Base-by-base conservation (phyloP, 805 yeast species). In the Lipomyces chichibuensis region DNA sequence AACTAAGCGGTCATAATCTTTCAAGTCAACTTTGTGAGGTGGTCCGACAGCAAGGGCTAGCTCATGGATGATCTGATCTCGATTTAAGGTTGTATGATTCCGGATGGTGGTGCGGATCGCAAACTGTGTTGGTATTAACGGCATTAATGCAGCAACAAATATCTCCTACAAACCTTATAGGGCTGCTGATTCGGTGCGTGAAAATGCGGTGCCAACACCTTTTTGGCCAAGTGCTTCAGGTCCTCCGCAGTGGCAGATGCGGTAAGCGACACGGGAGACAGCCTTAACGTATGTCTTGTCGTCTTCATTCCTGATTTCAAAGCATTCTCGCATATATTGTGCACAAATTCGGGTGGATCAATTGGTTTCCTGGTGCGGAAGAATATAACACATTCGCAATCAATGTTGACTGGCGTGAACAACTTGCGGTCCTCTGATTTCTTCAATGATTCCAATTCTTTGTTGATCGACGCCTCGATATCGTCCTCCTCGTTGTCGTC, bases 351-450 rank as follows among this genome's bases (percentile, higher is more conserved):
- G 43, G 87, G 95, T 0, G 98, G 97, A 27, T 85, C 87, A 6
- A 93, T 83, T 0, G 98, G 97, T 71, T 80, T 84, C 72, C 89
- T 85, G 1, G 92, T 86, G 74, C 96, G 90, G 73, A 92, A 85
- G 75, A 94, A 95, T 1, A 92, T 85, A 55, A 95, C 87, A 77
- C 97, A 91, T 76, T 91, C 96, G 74, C 92, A 88, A 23, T 87
- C 88, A 46, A 91, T 77, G 5, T 86, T 88, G 32, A 90, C 82
- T 56, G 89, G 87, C 59, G 82, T 80, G 32, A 90, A 77, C 9
- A 86, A 76, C 54, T 83, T 82, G 65, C 25, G 39, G 13, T 72
- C 71, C 20, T 62, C 73, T 64, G 72, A 59, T 54, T 81, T 78
- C 66, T 86, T 85, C 74, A 95, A 71, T 11, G 82, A 90, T 29